Evolutionary conservation across 306 rosid species (phyloP), one percentile per base, ranked within the genome.

Genomic region (Rosa chinensis): DNA sequence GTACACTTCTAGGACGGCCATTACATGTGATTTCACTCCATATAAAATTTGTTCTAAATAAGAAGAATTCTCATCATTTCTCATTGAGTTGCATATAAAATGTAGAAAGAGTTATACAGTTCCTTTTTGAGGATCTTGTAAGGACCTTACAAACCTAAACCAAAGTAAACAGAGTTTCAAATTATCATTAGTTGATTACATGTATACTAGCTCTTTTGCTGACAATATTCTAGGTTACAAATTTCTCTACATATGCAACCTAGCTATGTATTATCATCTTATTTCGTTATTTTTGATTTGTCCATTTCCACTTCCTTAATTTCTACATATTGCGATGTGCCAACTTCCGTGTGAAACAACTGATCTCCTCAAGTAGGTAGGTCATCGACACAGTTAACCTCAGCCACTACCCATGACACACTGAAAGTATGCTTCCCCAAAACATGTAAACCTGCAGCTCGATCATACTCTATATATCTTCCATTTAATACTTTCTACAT

Each of bases 321-420:
- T 39, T 20, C 2, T 39, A 18, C 71, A 66, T 39, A 66, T 43
- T 69, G 17, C 28, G 47, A n/a, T 69, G 53, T 8, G 73, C 73
- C 73, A 9, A 37, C 7, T 37, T 64, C 10, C 71, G 71, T 66
- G 48, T 66, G 71, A 39, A 39, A 39, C 25, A 66, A 10, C 73
- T 69, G 73, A n/a, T 43, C 53, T n/a, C 35, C 16, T 21, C 53
- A 43, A 69, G 73, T 69, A 69, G 73, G 32, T 69, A 43, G 37
- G 18, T 43, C 73, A 69, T 43, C 28, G 35, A 69, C 43, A 43
- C 23, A 37, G 18, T 42, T 69, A 69, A 18, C 52, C 18, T 69
- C 18, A 69, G 48, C 12, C 28, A 10, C 67, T 23, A 10, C 21
- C 45, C 14, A 9, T 66, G 71, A 35, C 70, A 35, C 43, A 64